phyloP scores from a whole-genome alignment of 139 green algal genomes.

The Yamagishiella unicocca region DNA sequence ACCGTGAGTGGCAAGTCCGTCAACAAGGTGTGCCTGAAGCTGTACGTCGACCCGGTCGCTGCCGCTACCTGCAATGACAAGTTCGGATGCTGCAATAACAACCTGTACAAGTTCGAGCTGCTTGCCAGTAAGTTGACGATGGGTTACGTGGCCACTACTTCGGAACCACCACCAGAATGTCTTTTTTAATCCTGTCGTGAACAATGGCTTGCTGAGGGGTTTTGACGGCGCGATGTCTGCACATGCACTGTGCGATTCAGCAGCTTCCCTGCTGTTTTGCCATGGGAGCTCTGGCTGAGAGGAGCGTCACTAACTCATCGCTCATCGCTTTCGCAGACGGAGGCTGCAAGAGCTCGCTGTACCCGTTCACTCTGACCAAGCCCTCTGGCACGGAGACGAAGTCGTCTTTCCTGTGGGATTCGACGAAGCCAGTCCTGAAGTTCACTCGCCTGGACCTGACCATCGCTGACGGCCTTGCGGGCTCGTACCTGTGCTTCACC shows the following conservation, averaged over 20 bases:
- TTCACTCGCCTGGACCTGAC: constrained; percentile 14
- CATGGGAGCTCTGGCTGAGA: too few relatives aligned
- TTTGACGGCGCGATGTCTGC: too few relatives aligned
- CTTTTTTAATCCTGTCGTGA: too few relatives aligned
- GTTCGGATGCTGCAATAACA: constrained; percentile 2
- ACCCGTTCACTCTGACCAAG: neutral
- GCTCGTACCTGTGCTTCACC: constrained; percentile 9
- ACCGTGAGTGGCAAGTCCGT: neutral
- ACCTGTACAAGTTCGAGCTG: constrained; percentile 25
- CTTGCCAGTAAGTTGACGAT: constrained; percentile 36
- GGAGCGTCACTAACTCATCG: neutral
- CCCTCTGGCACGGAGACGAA: neutral
- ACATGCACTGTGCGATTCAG: too few relatives aligned
- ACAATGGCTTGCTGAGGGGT: too few relatives aligned
- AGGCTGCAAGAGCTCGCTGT: constrained; percentile 23
- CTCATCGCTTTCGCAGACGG: neutral
- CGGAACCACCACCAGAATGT: too few relatives aligned
- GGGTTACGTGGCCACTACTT: too few relatives aligned
- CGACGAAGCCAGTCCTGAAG: constrained; percentile 3
- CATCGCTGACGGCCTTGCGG: neutral
- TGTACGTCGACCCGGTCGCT: constrained; percentile 8
- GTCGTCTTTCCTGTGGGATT: constrained; percentile 21
- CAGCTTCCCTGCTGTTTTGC: too few relatives aligned
- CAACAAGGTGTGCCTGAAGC: constrained; percentile 17
- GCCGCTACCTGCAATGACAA: neutral